These are phyloP conservation scores for Boehmeria nivea DNA, from an alignment of 306 rosid species.

Conservation along the genomic window DNA sequence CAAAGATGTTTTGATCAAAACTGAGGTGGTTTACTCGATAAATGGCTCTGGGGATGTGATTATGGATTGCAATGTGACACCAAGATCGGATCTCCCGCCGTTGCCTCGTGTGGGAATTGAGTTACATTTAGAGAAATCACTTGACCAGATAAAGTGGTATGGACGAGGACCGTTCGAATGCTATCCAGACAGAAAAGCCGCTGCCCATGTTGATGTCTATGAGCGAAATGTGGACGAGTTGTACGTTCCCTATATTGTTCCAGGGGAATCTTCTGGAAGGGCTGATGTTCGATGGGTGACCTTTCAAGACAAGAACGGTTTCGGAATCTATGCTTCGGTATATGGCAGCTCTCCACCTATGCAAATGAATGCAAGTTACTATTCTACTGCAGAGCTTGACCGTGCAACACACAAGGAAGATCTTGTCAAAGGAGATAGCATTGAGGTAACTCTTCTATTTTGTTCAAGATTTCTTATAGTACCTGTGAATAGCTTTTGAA, in stretches of 20 bases:
- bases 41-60: conserved; percentile 76
- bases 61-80: conserved; percentile 55
- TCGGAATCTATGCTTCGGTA: conserved; percentile 78
- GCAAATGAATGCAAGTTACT: conserved; percentile 92
- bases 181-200: conserved; percentile 86
- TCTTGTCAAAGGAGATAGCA: conserved; percentile 67
- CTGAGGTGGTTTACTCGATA: conserved; percentile 52
- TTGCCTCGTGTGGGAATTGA: conserved; percentile 88
- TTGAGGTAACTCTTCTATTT: conserved; percentile 50
- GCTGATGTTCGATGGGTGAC: conserved; percentile 93
- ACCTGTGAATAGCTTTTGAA: no score
- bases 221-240: conserved; percentile 56
- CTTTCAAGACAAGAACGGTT: conserved; percentile 56
- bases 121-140: conserved; percentile 58
- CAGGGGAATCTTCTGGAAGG: conserved; percentile 84
- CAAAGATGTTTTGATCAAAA: conserved; percentile 37
- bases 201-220: conserved; percentile 71
- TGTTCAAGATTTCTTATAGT: no score
- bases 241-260: conserved; percentile 93
- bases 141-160: conserved; percentile 67
- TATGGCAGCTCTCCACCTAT: conserved; percentile 75
- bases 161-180: conserved; percentile 98
- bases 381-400: conserved; percentile 65
- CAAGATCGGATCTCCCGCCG: conserved; percentile 73
- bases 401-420: conserved; percentile 66